These are phyloP conservation scores for Cairneyella variabilis DNA, from an alignment of 495 filamentous ascomycete species.

Conservation along the genomic window DNA sequence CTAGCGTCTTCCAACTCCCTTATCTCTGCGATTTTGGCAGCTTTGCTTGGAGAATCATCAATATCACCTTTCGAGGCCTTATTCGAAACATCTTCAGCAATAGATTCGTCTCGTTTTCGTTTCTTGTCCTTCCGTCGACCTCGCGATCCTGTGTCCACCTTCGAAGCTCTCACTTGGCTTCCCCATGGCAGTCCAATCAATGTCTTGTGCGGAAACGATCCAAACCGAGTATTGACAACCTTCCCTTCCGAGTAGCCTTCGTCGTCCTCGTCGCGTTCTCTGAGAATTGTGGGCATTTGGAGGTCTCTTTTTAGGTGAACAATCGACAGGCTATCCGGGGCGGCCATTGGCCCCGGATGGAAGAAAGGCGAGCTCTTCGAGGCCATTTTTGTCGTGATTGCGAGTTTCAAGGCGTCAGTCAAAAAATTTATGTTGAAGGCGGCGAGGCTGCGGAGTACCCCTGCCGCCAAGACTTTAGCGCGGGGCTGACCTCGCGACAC, in stretches of 20 bases:
- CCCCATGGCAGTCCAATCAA: slow-evolving; percentile 83
- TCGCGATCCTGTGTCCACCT: slow-evolving; percentile 81
- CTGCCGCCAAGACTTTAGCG: too few relatives aligned
- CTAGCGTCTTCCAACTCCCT: slow-evolving; percentile 17
- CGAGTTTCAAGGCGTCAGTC: not conserved
- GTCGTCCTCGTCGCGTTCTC: slow-evolving; percentile 51
- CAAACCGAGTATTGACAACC: slow-evolving; percentile 89
- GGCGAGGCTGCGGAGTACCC: slow-evolving; percentile 13
- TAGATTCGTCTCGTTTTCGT: slow-evolving; percentile 45
- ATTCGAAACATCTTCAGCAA: slow-evolving; percentile 19
- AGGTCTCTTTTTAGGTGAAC: slow-evolving; percentile 83
- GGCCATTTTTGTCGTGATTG: slow-evolving; percentile 17
- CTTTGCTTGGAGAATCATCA: slow-evolving; percentile 19
- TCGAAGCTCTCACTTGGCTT: slow-evolving; percentile 82
- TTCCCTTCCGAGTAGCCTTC: slow-evolving; percentile 76
- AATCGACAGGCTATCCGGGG: slow-evolving; percentile 60
- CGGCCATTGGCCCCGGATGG: slow-evolving; percentile 53
- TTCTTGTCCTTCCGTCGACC: slow-evolving; percentile 56
- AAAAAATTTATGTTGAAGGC: slow-evolving; percentile 6
- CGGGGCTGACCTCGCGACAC: slow-evolving; percentile 17
- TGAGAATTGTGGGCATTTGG: slow-evolving; percentile 69
- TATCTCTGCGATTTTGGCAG: slow-evolving; percentile 15
- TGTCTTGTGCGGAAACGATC: slow-evolving; percentile 89
- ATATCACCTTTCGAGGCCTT: slow-evolving; percentile 25
- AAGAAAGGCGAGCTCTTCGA: slow-evolving; percentile 63